Percentiles rank a stretch among this genome's conserved stretches.
Evolutionary conservation across 345 rosid genomes (phyloP).

Genomic region (Eucalyptus virginea): DNA sequence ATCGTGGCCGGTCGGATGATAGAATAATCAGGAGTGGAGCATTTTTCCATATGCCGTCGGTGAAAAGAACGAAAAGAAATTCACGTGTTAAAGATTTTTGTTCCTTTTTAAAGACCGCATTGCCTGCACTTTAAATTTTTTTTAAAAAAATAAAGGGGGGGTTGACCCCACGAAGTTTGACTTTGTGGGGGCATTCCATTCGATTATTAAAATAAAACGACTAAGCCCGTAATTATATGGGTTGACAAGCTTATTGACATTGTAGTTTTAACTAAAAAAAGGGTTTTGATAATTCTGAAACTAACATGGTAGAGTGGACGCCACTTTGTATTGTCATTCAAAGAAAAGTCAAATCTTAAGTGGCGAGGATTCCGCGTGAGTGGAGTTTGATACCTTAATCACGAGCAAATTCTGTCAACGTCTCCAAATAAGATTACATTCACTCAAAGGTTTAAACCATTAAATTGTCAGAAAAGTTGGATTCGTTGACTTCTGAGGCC

Average conservation of each 20-base stretch:
- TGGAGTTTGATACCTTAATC: background rate
- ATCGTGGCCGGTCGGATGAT: background rate
- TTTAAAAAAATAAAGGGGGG: background rate
- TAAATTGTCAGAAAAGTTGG: background rate
- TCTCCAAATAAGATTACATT: background rate
- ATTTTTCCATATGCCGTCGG: background rate
- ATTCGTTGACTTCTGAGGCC: accelerated
- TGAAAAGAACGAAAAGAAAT: background rate
- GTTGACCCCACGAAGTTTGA: background rate
- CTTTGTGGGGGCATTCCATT: background rate
- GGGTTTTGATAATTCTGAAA: background rate
- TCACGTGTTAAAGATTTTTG: background rate
- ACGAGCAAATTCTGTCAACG: background rate
- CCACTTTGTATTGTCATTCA: background rate
- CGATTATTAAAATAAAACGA: background rate
- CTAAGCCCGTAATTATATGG: background rate
- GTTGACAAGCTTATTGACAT: background rate
- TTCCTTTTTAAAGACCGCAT: background rate
- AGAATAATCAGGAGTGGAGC: background rate
- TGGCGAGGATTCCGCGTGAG: accelerated
- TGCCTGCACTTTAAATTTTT: background rate
- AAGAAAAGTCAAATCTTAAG: background rate
- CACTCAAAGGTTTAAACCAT: background rate
- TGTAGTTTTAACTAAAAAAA: background rate
- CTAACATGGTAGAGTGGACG: background rate